Evolutionary conservation across 2,329 filamentous ascomycete genomes (phyloP), one percentile per base, ranked within the genome.

Genomic region (Colletotrichum shisoi): DNA sequence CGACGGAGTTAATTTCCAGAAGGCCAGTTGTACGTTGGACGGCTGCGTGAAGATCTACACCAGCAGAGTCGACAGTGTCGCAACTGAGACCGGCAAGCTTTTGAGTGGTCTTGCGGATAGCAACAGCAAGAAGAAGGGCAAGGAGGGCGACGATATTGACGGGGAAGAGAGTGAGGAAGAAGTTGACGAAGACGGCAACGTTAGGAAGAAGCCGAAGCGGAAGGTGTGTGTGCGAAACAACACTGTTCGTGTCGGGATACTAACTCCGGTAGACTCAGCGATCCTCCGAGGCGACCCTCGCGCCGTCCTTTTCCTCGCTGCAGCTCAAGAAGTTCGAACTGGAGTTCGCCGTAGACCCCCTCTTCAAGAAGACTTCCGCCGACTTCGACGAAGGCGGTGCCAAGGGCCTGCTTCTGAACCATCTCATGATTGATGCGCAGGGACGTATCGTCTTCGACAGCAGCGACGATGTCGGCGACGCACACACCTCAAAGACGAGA

Each of bases 21-120:
- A 97, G 78, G 95, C 95, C 67, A 97, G 94, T 80, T 98, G 93
- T 80, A 99, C 95, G 0, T 84, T 99, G 19, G 95, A 99, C 76
- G 95, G 95, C 21, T 99, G 95, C 76, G 95, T 99, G 75, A 99
- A 99, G 82, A 98, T 99, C 74, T 99, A 99, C 79, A 99, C 95
- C 2, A 97, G 94, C 81, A 87, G 95, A 84, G 94, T 99, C 57
- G 95, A 99, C 81, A 98, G 94, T 76, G 95, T 99, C 57, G 95
- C 95, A 49, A 98, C 94, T 1, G 95, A 99, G 79, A 99, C 95
- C 0, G 94, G 94, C 58, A 97, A 97, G 78, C 84, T 99, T 69
- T 81, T 99, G 45, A 98, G 94, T 78, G 95, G 95, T 65, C 82
- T 99, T 68, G 94, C 95, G 24, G 94, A 98, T 74, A 94, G 91